A percentile compares a stretch with the other conserved stretches of the same genome.
Evolutionary conservation across 192 early-diverging fungal genomes (phyloP).

Genomic region (Entomortierella parvispora): DNA sequence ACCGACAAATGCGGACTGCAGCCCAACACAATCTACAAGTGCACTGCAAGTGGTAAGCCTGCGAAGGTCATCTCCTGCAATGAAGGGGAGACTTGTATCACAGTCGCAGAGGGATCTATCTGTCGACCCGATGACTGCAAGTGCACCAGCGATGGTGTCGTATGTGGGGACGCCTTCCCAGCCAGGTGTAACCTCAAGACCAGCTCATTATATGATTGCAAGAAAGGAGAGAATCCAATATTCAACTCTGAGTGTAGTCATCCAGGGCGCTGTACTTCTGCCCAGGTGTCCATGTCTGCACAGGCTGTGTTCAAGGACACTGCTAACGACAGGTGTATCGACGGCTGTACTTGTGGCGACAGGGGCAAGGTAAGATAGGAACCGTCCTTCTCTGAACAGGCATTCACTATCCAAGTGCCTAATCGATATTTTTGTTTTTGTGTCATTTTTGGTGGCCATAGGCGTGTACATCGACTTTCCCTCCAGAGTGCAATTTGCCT

Average conservation of each 20-base stretch:
- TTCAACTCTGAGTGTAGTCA: not conserved
- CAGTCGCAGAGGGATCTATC: not conserved
- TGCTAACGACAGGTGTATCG: not conserved
- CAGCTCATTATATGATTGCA: not conserved
- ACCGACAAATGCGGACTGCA: too few species aligned
- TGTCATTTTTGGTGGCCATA: not conserved
- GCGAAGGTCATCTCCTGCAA: not conserved
- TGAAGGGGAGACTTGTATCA: not conserved
- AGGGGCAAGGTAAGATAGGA: not conserved
- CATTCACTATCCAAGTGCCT: too few species aligned
- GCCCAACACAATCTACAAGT: conserved; percentile 4
- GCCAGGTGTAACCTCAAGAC: not conserved
- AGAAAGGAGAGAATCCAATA: not conserved
- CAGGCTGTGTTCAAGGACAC: not conserved
- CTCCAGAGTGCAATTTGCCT: not conserved
- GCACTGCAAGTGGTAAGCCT: not conserved
- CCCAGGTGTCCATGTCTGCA: not conserved
- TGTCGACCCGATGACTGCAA: not conserved
- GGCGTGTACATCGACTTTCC: conserved; percentile 9
- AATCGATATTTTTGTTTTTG: not conserved
- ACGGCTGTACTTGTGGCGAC: not conserved
- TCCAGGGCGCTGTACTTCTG: not conserved
- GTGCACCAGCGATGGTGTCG: not conserved
- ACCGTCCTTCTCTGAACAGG: too few species aligned
- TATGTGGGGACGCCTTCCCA: conserved; percentile 1